Evolutionary conservation across 192 early-diverging fungal species (phyloP).

Genomic region (Gryganskiella cystojenkinii): DNA sequence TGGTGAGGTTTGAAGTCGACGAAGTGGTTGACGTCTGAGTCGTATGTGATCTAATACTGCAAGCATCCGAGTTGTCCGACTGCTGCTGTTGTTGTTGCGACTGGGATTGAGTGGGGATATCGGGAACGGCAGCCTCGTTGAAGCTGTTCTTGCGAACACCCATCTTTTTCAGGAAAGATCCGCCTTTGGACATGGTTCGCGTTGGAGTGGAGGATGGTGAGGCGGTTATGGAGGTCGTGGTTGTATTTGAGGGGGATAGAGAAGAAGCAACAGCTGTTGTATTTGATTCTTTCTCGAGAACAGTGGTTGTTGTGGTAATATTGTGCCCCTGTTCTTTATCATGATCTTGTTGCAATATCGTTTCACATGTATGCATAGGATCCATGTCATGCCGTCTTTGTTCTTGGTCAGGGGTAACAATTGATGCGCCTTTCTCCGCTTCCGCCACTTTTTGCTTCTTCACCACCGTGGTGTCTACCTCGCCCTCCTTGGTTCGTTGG

Average conservation of each 20-base stretch:
- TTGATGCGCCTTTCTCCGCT: background rate
- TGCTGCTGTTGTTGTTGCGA: too few species aligned
- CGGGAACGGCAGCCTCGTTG: constrained; percentile 1
- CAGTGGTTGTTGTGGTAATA: too few species aligned
- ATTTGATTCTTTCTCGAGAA: too few species aligned
- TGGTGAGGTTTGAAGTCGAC: background rate
- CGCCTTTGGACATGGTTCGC: constrained; percentile 2
- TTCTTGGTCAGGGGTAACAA: constrained; percentile 2
- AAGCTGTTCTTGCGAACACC: constrained; percentile 41
- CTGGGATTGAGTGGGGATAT: background rate
- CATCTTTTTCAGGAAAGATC: constrained; percentile 28
- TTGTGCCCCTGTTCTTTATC: background rate
- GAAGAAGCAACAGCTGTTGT: too few species aligned
- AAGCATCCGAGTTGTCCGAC: constrained; percentile 10
- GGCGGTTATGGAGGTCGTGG: background rate
- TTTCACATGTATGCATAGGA: background rate
- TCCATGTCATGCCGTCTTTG: too few species aligned
- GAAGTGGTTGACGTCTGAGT: constrained; percentile 9
- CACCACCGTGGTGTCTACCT: background rate
- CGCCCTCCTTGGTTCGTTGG: too few species aligned
- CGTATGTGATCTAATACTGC: constrained; percentile 18
- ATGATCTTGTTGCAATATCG: background rate
- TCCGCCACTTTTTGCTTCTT: background rate
- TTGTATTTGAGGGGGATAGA: background rate
- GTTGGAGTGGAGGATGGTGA: constrained; percentile 3